A percentile compares a stretch with the other conserved stretches of the same genome.
Evolutionary conservation across 768 basidiomycete species (phyloP).

Genomic region (Trametes elegans): DNA sequence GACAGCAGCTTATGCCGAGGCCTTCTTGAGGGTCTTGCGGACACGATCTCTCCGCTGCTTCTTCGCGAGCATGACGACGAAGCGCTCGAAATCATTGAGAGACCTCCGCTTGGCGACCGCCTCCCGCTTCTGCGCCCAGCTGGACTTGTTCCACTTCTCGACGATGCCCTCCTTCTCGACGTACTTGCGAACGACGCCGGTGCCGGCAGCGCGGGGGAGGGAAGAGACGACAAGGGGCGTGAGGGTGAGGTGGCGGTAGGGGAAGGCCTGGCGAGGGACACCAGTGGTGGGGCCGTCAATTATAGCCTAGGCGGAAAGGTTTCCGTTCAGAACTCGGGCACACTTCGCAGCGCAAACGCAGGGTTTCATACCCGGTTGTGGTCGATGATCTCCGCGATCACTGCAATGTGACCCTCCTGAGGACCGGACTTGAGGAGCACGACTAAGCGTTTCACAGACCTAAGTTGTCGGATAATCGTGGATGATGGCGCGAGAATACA

Average conservation of each 20-base stretch:
- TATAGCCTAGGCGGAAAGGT: conserved; percentile 64
- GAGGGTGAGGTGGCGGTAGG: conserved; percentile 90
- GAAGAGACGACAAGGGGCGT: conserved; percentile 80
- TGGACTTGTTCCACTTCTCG: conserved; percentile 85
- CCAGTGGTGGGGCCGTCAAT: conserved; percentile 91
- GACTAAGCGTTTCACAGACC: conserved; percentile 42
- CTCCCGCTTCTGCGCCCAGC: conserved; percentile 86
- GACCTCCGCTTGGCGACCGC: conserved; percentile 71
- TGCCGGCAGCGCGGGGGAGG: conserved; percentile 85
- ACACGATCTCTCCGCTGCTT: conserved; percentile 80
- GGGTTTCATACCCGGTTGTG: conserved; percentile 82
- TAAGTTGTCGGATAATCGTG: background rate
- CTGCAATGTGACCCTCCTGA: conserved; percentile 83
- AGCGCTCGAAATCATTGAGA: conserved; percentile 90
- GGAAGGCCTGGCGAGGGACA: conserved; percentile 89
- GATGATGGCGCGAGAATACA: conserved; percentile 18
- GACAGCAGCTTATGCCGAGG: conserved; percentile 30
- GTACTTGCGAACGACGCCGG: conserved; percentile 79
- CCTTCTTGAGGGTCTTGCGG: conserved; percentile 63
- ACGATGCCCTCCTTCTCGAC: conserved; percentile 82
- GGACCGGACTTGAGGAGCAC: conserved; percentile 93
- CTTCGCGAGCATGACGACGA: conserved; percentile 86
- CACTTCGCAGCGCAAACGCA: background rate
- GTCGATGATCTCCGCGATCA: conserved; percentile 97
- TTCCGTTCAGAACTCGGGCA: background rate